Evolutionary conservation across 805 yeast species (phyloP).

Genomic region (Vanderwaltozyma yarrowii): DNA sequence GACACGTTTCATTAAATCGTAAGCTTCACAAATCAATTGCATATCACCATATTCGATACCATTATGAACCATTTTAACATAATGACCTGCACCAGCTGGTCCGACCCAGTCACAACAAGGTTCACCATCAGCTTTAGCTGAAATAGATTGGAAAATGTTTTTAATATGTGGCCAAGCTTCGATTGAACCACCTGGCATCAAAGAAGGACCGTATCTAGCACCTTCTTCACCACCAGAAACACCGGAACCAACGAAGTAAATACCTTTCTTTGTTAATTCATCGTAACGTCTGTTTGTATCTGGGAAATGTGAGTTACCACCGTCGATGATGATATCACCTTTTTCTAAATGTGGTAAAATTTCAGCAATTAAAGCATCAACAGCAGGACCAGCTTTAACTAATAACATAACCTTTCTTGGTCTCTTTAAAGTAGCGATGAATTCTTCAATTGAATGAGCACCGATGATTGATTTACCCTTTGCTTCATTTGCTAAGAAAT

Average conservation of each 20-base stretch:
- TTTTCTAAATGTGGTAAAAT: constrained; percentile 84
- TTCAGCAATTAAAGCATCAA: constrained; percentile 82
- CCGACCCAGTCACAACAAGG: constrained; percentile 99
- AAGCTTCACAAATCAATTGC: constrained; percentile 98
- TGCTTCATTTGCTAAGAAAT: constrained; percentile 87
- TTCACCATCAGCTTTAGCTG: constrained; percentile 96
- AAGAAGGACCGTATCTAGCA: constrained; percentile 97
- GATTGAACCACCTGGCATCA: constrained; percentile 98
- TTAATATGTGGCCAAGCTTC: constrained; percentile 99
- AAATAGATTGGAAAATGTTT: constrained; percentile 88
- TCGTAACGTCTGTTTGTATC: constrained; percentile 95
- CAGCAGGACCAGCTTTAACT: constrained; percentile 96
- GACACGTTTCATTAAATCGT: constrained; percentile 89
- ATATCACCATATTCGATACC: constrained; percentile 99
- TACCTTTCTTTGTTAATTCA: constrained; percentile 78
- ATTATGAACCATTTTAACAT: constrained; percentile 98
- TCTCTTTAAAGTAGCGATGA: constrained; percentile 80
- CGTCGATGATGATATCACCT: constrained; percentile 98
- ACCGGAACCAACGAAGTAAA: constrained; percentile 95
- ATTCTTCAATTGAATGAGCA: constrained; percentile 86
- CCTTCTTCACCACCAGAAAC: constrained; percentile 99
- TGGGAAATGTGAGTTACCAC: constrained; percentile 99
- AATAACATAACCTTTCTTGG: constrained; percentile 92
- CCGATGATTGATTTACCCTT: constrained; percentile 95
- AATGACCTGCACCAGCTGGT: constrained; percentile 98